Percentiles rank a stretch among this genome's conserved stretches.
Conservation (phyloP, 2,329 filamentous ascomycete species). For the Colletotrichum shisoi region DNA sequence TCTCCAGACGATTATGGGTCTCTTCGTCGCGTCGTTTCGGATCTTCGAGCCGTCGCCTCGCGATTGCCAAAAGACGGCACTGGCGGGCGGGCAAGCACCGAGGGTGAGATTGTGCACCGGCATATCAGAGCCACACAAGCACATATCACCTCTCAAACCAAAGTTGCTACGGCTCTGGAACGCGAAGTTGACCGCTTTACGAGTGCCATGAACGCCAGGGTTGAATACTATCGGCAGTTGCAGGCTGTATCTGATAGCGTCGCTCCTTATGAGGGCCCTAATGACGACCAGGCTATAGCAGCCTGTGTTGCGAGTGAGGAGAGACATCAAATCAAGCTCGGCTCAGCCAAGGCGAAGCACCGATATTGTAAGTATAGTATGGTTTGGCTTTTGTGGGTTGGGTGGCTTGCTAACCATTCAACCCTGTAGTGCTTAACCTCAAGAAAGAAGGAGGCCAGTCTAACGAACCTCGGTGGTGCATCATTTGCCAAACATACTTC, state of each 20-base stretch:
- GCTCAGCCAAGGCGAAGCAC: slow-evolving; percentile 72
- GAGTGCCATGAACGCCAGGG: slow-evolving; percentile 79
- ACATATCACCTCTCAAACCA: slow-evolving; percentile 60
- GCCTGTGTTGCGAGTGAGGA: slow-evolving; percentile 57
- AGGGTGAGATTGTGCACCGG: slow-evolving; percentile 69
- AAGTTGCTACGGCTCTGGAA: slow-evolving; percentile 60
- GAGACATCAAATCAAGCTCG: slow-evolving; percentile 64
- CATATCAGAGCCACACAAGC: slow-evolving; percentile 69
- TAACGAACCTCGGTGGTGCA: slow-evolving; percentile 74
- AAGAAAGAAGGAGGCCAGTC: slow-evolving; percentile 67
- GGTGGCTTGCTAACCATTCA: not conserved
- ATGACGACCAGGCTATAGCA: slow-evolving; percentile 61
- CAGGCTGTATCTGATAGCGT: slow-evolving; percentile 92
- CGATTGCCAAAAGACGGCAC: slow-evolving; percentile 64
- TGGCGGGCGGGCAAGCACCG: slow-evolving; percentile 52
- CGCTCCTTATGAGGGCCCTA: slow-evolving; percentile 72
- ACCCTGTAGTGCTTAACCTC: slow-evolving; percentile 58
- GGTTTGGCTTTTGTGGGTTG: no score
- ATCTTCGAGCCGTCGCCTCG: slow-evolving; percentile 73
- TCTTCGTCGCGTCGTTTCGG: slow-evolving; percentile 77
- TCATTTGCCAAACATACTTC: slow-evolving; percentile 84
- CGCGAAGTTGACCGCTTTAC: slow-evolving; percentile 80
- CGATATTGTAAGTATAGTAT: slow-evolving; percentile 67
- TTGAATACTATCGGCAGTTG: slow-evolving; percentile 90
- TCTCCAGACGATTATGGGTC: slow-evolving; percentile 53